Evolutionary conservation across 495 filamentous ascomycete genomes (phyloP).

Genomic region (Emericellopsis terricola): DNA sequence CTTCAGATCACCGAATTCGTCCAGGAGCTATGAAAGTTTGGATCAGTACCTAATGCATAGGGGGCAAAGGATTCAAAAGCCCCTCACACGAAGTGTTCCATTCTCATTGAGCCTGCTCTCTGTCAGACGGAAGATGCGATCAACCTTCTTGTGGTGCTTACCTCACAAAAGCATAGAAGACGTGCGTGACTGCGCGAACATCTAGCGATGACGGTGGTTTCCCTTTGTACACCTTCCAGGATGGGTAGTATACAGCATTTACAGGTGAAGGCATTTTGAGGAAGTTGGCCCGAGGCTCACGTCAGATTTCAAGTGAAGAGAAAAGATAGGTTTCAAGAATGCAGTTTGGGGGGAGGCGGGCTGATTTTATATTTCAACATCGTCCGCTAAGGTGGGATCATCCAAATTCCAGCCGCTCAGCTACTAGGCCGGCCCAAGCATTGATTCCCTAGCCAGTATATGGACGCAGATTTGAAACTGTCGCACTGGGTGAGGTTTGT

Average conservation of each 20-base stretch:
- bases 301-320: neutral
- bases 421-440: no score
- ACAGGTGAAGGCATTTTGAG: no score
- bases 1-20: constrained; percentile 57
- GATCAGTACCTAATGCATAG: neutral
- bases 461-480: no score
- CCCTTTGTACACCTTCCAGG: constrained; percentile 55
- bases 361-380: no score
- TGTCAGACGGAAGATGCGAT: no score
- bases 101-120: constrained; percentile 5
- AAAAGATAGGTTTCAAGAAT: constrained; percentile 1
- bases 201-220: constrained; percentile 51
- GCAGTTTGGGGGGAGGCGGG: no score
- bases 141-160: no score
- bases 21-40: constrained; percentile 29
- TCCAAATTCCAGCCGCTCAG: no score
- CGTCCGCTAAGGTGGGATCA: no score
- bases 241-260: constrained; percentile 56
- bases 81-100: constrained; percentile 18
- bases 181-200: constrained; percentile 42
- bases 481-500: no score
- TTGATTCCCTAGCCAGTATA: no score
- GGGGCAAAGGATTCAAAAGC: constrained; percentile 26
- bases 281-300: neutral
- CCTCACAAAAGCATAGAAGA: constrained; percentile 64